Percentiles rank a stretch among this genome's conserved stretches.
Conservation (phyloP, 441 rosid genomes). For the Eutrema salsugineum region DNA sequence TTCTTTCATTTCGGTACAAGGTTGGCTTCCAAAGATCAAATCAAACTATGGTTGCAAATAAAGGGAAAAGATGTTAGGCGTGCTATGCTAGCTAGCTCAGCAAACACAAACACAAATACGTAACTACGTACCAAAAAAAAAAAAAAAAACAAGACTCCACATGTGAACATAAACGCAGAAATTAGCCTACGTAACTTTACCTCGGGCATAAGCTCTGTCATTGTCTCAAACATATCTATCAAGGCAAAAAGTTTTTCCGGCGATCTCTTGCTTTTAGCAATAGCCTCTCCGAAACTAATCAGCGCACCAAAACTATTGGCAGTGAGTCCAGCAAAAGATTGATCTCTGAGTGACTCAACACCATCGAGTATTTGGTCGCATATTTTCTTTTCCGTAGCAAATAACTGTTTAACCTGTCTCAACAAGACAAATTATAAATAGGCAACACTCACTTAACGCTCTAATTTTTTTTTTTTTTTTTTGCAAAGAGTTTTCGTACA, state of each 20-base stretch:
- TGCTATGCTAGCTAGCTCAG: too few species aligned
- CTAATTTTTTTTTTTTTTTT: neutral
- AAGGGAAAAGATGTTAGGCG: too few species aligned
- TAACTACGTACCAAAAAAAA: too few species aligned
- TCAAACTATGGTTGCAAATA: too few species aligned
- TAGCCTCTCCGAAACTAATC: conserved; percentile 90
- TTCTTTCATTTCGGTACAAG: conserved; percentile 78
- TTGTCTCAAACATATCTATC: conserved; percentile 90
- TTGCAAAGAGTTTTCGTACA: conserved; percentile 39
- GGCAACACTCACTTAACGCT: too few species aligned
- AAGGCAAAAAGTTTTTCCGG: conserved; percentile 85
- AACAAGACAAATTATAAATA: too few species aligned
- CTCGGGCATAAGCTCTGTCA: conserved; percentile 89
- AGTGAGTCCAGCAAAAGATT: conserved; percentile 82
- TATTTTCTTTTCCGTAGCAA: conserved; percentile 78
- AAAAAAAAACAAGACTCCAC: too few species aligned
- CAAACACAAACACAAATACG: too few species aligned
- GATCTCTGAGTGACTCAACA: conserved; percentile 69
- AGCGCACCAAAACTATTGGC: conserved; percentile 68
- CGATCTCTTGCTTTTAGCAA: conserved; percentile 93
- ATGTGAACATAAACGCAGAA: neutral
- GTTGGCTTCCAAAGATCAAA: conserved; percentile 53
- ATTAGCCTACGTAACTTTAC: conserved; percentile 31
- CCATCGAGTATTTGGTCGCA: conserved; percentile 86
- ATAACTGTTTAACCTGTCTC: conserved; percentile 80